Base-by-base conservation (phyloP, 2,329 filamentous ascomycete species). In the Didymella sp. region DNA sequence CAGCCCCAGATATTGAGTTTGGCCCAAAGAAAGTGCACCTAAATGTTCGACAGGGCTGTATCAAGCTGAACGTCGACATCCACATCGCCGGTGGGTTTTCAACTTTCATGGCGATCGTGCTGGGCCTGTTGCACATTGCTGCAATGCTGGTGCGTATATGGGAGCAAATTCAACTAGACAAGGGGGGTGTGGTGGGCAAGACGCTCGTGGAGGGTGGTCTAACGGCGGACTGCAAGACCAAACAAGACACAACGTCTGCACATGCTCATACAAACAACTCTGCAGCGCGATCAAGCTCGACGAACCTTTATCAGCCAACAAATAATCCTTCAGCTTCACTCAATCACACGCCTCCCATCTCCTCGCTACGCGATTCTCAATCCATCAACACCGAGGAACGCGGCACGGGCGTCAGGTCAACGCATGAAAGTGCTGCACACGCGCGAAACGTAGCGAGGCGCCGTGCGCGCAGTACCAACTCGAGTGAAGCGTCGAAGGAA, bases 51-150 rank as follows among this genome's bases (percentile, higher is more conserved):
- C 31, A 57, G 6, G 22, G 37, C 2, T 57, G 54, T 11, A 27
- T 48, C 21, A 40, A 48, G 3, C 22, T 57, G 19, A 57, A 52
- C 4, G 44, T 57, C 7, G 48, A 57, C 11, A 47, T 57, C n/a
- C 54, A 57, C 6, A 31, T 57, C 6, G 48, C 54, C 13, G 48
- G 54, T 2, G 54, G 54, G 0, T 57, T 57, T 7, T 43, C 48
- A 15, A 43, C 51, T 19, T 57, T 57, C 19, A 44, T 57, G 48
- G 48, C 48, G 13, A 25, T 57, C 6, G 31, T 52, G 11, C 31
- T 57, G 15, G 48, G 43, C 0, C 2, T 48, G 25, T 3, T 52
- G 43, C 54, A 57, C 25, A 7, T 33, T 11, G 38, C 43, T 38
- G 38, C 43, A 1, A 3, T 52, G 8, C 25, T 7, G 21, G n/a